Evolutionary conservation across 768 basidiomycete genomes (phyloP), one percentile per base, ranked within the genome.

Genomic region (Zangia roseola): DNA sequence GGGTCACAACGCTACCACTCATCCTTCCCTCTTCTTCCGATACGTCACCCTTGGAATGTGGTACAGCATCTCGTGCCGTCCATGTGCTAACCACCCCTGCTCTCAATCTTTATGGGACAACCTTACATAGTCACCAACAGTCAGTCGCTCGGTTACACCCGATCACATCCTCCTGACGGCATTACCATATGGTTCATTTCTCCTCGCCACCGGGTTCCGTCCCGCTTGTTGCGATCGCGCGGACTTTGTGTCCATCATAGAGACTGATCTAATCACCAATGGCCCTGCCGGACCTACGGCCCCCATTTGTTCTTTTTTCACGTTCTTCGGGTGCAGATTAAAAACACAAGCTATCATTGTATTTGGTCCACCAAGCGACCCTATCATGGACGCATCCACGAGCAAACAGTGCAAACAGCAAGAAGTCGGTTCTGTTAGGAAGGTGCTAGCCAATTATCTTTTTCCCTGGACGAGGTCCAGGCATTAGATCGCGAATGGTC

Each of bases 171-270:
- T 50, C 40, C 40, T 64, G 33, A 65, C 59, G 57, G 64, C 60
- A 67, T 58, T 52, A 48, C 63, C 61, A 63, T 58, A 63, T 61
- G 61, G 59, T 30, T 31, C 40, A 25, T 43, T 38, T 43, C 50
- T 40, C 53, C 36, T 41, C 40, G 54, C 54, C 65, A 62, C 57
- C 64, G 62, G 64, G 50, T 53, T 60, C 55, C 63, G 64, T 65
- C 42, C 60, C 65, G 60, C 50, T 49, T 41, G 48, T 49, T 49
- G 47, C 47, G 50, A 62, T 62, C 57, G 55, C 49, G 62, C 62
- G 62, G 64, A 56, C 43, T 46, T 58, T 47, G 33, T 19, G 40
- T 51, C 52, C 31, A 47, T 52, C 56, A 45, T 35, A 45, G 23
- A 45, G 44, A 51, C 49, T 53, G 61, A 58, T 66, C 58, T 47